These are phyloP conservation scores for Fusarium sp. DNA, from an alignment of 2,329 filamentous ascomycete species.

Conservation along the genomic window DNA sequence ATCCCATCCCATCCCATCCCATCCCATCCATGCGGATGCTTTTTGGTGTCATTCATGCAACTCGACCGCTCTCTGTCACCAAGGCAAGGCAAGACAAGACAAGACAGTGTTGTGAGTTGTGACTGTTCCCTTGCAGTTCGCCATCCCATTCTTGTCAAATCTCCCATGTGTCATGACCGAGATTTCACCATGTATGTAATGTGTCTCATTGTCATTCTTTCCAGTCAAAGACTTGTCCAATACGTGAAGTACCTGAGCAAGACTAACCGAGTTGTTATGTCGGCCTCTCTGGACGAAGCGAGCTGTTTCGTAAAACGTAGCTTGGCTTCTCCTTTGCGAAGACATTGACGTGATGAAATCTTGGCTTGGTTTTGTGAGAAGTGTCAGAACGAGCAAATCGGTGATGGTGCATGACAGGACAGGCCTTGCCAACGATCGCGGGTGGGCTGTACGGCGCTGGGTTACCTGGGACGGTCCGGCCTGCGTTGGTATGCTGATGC, in stretches of 20 bases:
- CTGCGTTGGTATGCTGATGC: conserved; percentile 27
- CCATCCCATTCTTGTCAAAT: background rate
- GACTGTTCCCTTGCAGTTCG: conserved; percentile 13
- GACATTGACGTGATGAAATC: background rate
- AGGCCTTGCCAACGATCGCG: conserved; percentile 25
- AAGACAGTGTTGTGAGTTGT: background rate
- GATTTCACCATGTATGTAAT: background rate
- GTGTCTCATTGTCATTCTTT: background rate
- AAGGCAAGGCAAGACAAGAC: background rate
- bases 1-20: conserved; percentile 3
- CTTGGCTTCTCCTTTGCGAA: background rate
- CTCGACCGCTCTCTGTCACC: conserved; percentile 22
- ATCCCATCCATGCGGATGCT: conserved; percentile 23
- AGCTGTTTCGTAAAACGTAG: background rate
- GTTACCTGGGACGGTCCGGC: conserved; percentile 43
- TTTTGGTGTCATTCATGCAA: conserved; percentile 41
- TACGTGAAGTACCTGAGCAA: background rate
- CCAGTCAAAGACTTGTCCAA: background rate
- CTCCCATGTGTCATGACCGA: background rate
- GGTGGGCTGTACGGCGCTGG: conserved; percentile 22
- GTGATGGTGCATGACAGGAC: conserved; percentile 28
- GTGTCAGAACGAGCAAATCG: background rate
- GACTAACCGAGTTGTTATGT: background rate
- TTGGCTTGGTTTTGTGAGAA: background rate
- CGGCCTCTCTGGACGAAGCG: background rate